Base-by-base conservation (phyloP, 225 moss, liverwort and hornwort species). In the Bryum argenteum region DNA sequence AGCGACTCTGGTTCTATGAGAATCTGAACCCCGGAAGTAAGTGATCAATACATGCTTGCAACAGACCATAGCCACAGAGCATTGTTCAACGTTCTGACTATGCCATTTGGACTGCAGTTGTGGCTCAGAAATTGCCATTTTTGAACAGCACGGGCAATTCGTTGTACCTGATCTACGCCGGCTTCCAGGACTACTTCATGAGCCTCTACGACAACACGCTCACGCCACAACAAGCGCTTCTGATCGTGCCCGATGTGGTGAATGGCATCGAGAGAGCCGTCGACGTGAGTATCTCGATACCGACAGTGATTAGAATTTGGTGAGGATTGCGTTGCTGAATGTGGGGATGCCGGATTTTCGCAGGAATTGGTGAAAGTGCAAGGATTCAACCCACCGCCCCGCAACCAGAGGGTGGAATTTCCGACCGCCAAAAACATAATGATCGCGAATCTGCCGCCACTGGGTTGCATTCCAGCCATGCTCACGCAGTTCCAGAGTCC, bases 381-480 rank as follows among this genome's bases (percentile, higher is more conserved):
- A 62, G 18, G 1, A 0, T 82, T 71, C 44, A 2, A 2, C 15
- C 78, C 82, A 38, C 78, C 82, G 42, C 72, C 75, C 52, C 20
- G 37, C 51, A 8, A 10, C 4, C 15, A 23, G 9, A 0, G 6
- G 9, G 39, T n/a, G 14, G 0, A 17, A 39, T 70, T 82, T 14
- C 78, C 78, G 16, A 24, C 62, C 9, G 75, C 75, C 5, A 23
- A 80, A 10, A 66, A 71, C 54, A 80, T 87, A 48, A 11, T 90
- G 26, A 84, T 84, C 43, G 76, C 62, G 22, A 83, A 81, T 72
- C 59, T 87, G 45, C 87, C 77, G 17, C 89, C 89, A 2, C 53
- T 90, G 44, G 89, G 89, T 8, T 90, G 87, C 64, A 77, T 72
- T 0, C 82, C 89, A 0, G 82, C 87, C 38, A 71, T 90, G 76